Evolutionary conservation across 2,329 filamentous ascomycete species (phyloP).

Genomic region (Chaetomium globosum): DNA sequence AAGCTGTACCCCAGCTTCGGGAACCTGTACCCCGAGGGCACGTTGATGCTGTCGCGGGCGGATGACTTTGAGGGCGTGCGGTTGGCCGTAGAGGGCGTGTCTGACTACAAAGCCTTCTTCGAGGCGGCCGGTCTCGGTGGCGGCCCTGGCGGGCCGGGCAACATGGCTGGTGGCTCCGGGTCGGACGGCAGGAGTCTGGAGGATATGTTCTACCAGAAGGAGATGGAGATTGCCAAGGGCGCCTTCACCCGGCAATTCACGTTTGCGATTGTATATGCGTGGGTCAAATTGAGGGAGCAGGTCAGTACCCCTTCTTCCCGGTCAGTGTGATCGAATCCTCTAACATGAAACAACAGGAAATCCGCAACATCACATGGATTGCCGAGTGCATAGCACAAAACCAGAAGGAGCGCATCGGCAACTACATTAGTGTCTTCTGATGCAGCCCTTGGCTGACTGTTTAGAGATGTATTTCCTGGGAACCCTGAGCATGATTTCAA

Average conservation of each 20-base stretch:
- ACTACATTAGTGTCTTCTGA: slow-evolving; percentile 98
- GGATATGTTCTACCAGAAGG: slow-evolving; percentile 98
- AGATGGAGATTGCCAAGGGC: slow-evolving; percentile 96
- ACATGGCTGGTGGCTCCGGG: slow-evolving; percentile 79
- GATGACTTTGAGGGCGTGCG: slow-evolving; percentile 94
- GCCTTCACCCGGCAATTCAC: slow-evolving; percentile 97
- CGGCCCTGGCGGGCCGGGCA: slow-evolving; percentile 72
- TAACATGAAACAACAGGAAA: slow-evolving; percentile 68
- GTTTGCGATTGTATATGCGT: slow-evolving; percentile 91
- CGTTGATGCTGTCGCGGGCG: slow-evolving; percentile 88
- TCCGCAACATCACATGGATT: slow-evolving; percentile 99
- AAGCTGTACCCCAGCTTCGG: slow-evolving; percentile 96
- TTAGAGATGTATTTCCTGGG: slow-evolving; percentile 25
- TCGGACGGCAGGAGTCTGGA: slow-evolving; percentile 87
- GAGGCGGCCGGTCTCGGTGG: slow-evolving; percentile 82
- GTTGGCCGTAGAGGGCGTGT: slow-evolving; percentile 87
- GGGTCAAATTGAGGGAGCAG: slow-evolving; percentile 97
- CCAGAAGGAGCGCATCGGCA: slow-evolving; percentile 97
- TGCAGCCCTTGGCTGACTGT: slow-evolving; percentile 2
- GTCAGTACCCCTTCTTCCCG: slow-evolving; percentile 54
- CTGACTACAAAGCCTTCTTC: slow-evolving; percentile 95
- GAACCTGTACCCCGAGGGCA: slow-evolving; percentile 89
- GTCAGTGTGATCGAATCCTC: background rate
- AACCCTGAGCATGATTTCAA: slow-evolving; percentile 24
- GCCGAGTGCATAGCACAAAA: slow-evolving; percentile 99